Evolutionary conservation across 2,329 filamentous ascomycete species (phyloP).

Genomic region (Penicillium vulpinum): DNA sequence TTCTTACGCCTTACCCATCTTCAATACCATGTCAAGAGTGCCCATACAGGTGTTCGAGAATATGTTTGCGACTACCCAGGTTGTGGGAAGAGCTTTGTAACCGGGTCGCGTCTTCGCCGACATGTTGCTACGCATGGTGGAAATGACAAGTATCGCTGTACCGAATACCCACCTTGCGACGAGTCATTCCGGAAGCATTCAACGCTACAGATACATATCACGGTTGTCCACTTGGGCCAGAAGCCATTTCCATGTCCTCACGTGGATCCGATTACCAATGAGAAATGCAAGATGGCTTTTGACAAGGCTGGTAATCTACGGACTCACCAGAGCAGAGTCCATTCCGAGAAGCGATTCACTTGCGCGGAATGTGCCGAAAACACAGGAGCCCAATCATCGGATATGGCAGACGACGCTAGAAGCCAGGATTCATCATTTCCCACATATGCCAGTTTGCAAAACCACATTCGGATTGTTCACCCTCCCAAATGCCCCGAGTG

Average conservation of each 20-base stretch:
- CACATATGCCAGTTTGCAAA: slow-evolving; percentile 68
- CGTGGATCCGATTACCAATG: slow-evolving; percentile 52
- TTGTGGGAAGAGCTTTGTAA: slow-evolving; percentile 80
- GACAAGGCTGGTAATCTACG: slow-evolving; percentile 70
- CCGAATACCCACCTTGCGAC: slow-evolving; percentile 67
- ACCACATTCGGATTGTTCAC: slow-evolving; percentile 72
- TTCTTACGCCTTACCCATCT: slow-evolving; percentile 87
- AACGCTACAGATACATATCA: slow-evolving; percentile 79
- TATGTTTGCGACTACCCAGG: slow-evolving; percentile 70
- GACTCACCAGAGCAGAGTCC: slow-evolving; percentile 68
- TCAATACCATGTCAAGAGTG: slow-evolving; percentile 78
- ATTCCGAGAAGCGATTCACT: slow-evolving; percentile 70
- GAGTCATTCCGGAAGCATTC: slow-evolving; percentile 84
- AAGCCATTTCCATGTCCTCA: slow-evolving; percentile 71
- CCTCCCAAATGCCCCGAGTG: slow-evolving; percentile 73
- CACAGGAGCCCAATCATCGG: slow-evolving; percentile 39
- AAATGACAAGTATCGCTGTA: slow-evolving; percentile 73
- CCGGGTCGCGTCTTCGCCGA: slow-evolving; percentile 71
- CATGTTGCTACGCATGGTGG: slow-evolving; percentile 78
- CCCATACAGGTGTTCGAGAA: slow-evolving; percentile 69
- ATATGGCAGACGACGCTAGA: slow-evolving; percentile 21
- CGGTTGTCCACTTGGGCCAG: slow-evolving; percentile 69
- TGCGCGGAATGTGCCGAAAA: slow-evolving; percentile 69
- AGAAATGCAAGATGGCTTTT: slow-evolving; percentile 67
- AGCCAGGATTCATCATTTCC: slow-evolving; percentile 61